Percentiles rank a stretch among this genome's conserved stretches.
These are phyloP conservation scores for Yamadazyma nakazawae DNA, from an alignment of 805 yeast genomes.

Conservation along the genomic window DNA sequence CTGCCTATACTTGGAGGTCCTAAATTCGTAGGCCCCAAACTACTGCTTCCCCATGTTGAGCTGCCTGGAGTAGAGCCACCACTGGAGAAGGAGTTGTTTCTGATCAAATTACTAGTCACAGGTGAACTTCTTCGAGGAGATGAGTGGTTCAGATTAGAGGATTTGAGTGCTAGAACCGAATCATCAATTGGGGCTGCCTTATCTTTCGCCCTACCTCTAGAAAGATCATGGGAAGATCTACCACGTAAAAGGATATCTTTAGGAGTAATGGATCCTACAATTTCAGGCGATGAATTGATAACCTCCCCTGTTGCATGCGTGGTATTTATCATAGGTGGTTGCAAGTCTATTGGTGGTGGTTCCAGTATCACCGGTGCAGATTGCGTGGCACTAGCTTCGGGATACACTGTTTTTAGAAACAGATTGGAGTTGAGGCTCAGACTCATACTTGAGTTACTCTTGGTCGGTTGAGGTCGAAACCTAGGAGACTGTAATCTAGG, in stretches of 20 bases:
- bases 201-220: conserved; percentile 17
- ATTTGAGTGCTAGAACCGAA: conserved; percentile 20
- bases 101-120: neutral
- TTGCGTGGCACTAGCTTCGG: neutral
- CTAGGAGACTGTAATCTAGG: neutral
- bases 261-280: conserved; percentile 40
- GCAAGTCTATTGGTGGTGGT: conserved; percentile 5
- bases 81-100: conserved; percentile 45
- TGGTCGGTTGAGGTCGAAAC: conserved; percentile 30
- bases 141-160: conserved; percentile 18
- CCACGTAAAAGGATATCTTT: conserved; percentile 37
- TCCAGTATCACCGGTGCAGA: neutral
- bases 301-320: neutral
- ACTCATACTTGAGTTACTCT: conserved; percentile 10
- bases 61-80: neutral
- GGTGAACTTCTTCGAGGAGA: conserved; percentile 54
- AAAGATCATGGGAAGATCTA: conserved; percentile 13
- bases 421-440: neutral
- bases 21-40: neutral
- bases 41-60: neutral
- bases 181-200: conserved; percentile 24
- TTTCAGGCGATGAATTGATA: conserved; percentile 5
- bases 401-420: neutral
- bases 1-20: neutral
- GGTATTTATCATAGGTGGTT: conserved; percentile 14